Conservation (phyloP, 805 yeast species). For the Komagataella populi region DNA sequence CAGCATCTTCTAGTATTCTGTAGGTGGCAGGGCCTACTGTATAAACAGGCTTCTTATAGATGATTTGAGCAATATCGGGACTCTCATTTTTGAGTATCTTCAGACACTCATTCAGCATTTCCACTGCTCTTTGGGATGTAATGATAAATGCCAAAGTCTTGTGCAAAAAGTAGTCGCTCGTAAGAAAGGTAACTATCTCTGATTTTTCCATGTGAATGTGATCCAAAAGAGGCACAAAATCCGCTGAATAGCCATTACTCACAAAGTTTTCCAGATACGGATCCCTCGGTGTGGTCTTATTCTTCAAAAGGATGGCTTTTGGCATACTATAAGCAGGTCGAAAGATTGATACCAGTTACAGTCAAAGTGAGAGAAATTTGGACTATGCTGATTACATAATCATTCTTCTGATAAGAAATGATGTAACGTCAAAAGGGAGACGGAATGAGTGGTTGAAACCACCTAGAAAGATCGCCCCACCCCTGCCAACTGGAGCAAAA, state of each 20-base stretch:
- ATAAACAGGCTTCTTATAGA: conserved; percentile 44
- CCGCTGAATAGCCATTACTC: conserved; percentile 23
- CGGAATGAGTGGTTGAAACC: background rate
- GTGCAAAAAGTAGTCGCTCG: conserved; percentile 24
- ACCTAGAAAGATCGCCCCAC: too few species aligned
- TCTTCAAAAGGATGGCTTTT: conserved; percentile 47
- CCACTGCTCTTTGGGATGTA: conserved; percentile 89
- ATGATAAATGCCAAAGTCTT: conserved; percentile 46
- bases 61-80: conserved; percentile 11
- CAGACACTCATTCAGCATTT: conserved; percentile 36
- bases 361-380: background rate
- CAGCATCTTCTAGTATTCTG: conserved; percentile 38
- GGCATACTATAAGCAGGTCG: background rate
- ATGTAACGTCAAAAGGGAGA: background rate
- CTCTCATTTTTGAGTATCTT: conserved; percentile 3
- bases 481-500: background rate
- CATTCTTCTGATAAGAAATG: background rate
- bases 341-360: background rate
- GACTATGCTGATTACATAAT: background rate
- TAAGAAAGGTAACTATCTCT: conserved; percentile 29
- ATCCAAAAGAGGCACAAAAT: conserved; percentile 61
- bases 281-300: conserved; percentile 55
- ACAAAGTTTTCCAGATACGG: conserved; percentile 39
- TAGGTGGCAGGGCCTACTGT: conserved; percentile 92
- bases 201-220: conserved; percentile 44